Evolutionary conservation across 2,329 filamentous ascomycete species (phyloP), one percentile per base, ranked within the genome.

Genomic region (Colletotrichum scovillei): DNA sequence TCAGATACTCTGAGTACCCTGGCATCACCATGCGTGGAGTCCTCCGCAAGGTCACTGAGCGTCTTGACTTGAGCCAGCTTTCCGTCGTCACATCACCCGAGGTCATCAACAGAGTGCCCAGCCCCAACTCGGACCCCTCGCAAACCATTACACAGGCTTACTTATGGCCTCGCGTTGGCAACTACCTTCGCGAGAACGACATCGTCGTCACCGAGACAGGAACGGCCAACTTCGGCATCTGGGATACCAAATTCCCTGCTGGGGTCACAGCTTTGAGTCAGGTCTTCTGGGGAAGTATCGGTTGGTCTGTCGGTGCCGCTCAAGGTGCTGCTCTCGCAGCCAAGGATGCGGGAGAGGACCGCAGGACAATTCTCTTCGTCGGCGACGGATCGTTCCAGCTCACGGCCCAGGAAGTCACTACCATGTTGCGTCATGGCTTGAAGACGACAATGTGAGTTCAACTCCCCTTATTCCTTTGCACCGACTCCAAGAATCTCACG

Each of bases 381-480:
- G 95, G 95, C 28, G 95, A 98, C 78, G 95, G 95, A 32, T 94
- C 92, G 70, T 92, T 97, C 82, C 94, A 98, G 81, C 87, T 97
- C 71, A 97, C 94, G 0, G 92, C 90, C 0, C 95, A 97, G 81
- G 95, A 97, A 82, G 80, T 97, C 75, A 93, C 91, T 81, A 97
- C 94, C 12, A 96, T 97, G 88, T 90, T 97, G 75, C 89, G 92
- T 35, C 92, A 94, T 73, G 87, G 89, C 28, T 85, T 97, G 70
- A 92, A 92, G 74, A 90, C 94, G 24, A 96, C 95, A 78, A 92
- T 97, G 88, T 93, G 84, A 86, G 90, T 84, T 32, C n/a, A 64
- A 32, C n/a, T 55, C 24, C 24, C 8, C 9, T 42, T 35, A 11
- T 30, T 49, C 42, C 6, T 5, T 30, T 19, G 4, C 26, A 26